Evolutionary conservation across 202 grass and related monocot genomes (phyloP), one percentile per base, ranked within the genome.

Genomic region (Zoysia matrella): DNA sequence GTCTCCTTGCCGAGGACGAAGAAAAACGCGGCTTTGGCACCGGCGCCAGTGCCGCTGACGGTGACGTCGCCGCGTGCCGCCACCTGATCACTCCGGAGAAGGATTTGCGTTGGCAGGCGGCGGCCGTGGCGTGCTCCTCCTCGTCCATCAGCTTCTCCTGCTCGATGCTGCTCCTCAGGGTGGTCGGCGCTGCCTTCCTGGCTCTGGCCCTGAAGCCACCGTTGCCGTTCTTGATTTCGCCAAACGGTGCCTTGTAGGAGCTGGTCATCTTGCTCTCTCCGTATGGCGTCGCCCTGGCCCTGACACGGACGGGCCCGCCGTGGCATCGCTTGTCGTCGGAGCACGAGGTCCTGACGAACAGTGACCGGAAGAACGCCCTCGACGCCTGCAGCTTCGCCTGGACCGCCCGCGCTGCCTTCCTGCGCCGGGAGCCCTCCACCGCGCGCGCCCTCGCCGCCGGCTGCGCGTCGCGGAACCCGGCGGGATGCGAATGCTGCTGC

Each of bases 361-460:
- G 81, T 0, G 93, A 88, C 81, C 89, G 90, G 70, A 98, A 52
- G 79, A 88, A 95, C 39, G 86, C 73, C 52, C 54, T 82, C 12
- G 95, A 92, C 69, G 93, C 92, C 87, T 89, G 90, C 64, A 93
- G 80, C 84, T 84, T 93, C 49, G 83, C 78, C 10, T 86, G 76
- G 47, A 93, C 69, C 22, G 79, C 47, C 79, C 45, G 8, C 69
- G 68, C 74, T 8, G 60, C 60, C 52, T 68, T 89, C 87, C 58
- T 73, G 14, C 86, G 56, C 48, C 86, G 71, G 76, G 65, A 58
- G 4, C 68, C 14, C 61, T 86, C 83, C 67, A 14, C 48, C 30
- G 30, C 30, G 42, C 55, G 72, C 18, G 60, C 15, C 44, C 54
- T 39, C 30, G 10, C 13, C 81, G 67, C 72, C n/a, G 72, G 40